phyloP scores from a whole-genome alignment of 2,329 filamentous ascomycete genomes.

The Camillea tinctor region DNA sequence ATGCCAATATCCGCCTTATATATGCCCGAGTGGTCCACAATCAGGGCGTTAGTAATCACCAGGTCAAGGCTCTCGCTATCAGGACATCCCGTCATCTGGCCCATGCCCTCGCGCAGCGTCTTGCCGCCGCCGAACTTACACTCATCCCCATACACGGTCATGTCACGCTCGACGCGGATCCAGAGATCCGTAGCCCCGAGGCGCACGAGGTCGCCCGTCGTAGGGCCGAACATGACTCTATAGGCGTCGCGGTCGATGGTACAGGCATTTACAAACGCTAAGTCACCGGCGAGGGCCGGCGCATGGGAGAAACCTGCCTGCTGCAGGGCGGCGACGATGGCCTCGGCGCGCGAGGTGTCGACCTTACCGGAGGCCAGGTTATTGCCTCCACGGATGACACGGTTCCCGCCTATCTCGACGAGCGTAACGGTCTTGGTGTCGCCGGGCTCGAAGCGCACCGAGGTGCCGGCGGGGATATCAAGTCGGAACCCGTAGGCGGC shows the following conservation, averaged over 20 bases:
- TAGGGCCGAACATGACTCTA: slow-evolving; percentile 87
- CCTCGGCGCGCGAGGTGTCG: slow-evolving; percentile 59
- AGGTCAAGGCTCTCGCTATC: slow-evolving; percentile 76
- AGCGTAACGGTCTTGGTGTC: slow-evolving; percentile 87
- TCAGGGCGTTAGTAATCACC: slow-evolving; percentile 84
- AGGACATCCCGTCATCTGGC: slow-evolving; percentile 75
- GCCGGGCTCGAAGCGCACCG: slow-evolving; percentile 89
- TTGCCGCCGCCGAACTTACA: slow-evolving; percentile 96
- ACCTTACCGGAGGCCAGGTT: slow-evolving; percentile 71
- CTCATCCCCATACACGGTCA: slow-evolving; percentile 85
- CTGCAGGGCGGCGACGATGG: slow-evolving; percentile 67
- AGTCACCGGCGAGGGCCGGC: slow-evolving; percentile 59
- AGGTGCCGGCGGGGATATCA: slow-evolving; percentile 88
- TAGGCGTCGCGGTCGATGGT: slow-evolving; percentile 79
- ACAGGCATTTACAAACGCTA: slow-evolving; percentile 57
- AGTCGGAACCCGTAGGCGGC: slow-evolving; percentile 81
- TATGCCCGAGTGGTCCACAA: slow-evolving; percentile 89
- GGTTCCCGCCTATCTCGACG: slow-evolving; percentile 81
- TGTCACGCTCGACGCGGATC: slow-evolving; percentile 85
- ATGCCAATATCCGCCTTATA: slow-evolving; percentile 97
- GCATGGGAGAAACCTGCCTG: slow-evolving; percentile 75
- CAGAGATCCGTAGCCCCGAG: slow-evolving; percentile 84
- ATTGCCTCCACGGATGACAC: slow-evolving; percentile 83
- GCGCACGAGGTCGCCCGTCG: slow-evolving; percentile 79
- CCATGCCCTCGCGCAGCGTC: slow-evolving; percentile 92